Evolutionary conservation across 768 basidiomycete genomes (phyloP), one percentile per base, ranked within the genome.

Genomic region (Galerina sulciceps): DNA sequence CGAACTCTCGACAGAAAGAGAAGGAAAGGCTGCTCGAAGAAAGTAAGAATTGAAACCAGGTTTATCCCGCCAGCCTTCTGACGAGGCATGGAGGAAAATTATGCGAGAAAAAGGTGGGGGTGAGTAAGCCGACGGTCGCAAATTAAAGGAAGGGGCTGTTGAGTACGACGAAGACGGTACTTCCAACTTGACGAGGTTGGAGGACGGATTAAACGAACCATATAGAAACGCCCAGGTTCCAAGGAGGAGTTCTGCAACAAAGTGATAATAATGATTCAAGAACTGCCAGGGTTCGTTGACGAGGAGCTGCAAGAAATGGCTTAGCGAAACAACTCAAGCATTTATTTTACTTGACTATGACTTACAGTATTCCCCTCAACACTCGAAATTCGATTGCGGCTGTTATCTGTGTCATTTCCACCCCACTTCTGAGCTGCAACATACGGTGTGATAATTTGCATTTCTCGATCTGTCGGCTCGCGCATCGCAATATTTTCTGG

Each of bases 191-290:
- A 66, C 38, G 1, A 71, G 63, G 14, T 65, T 38, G 1, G 70
- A 67, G 40, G n/a, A 10, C 36, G 31, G 17, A 20, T 46, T 43
- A 13, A 72, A 82, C 3, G 86, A 79, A 36, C 87, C 87, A 44
- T 79, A 76, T 87, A 87, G 91, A 64, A 91, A 83, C 1, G 90
- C 83, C 82, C 90, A 91, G 5, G 83, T 74, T 31, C 92, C 93
- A 31, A 94, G 76, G 54, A 92, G 74, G 44, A 92, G 83, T 68
- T 95, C 93, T 0, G 89, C 93, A 26, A 89, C 89, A 59, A 92
- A 88, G 72, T 94, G 93, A 72, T 94, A 94, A 71, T 93, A 94
- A 69, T 94, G 93, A 45, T 79, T 75, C n/a, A 94, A 79, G 79
- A 94, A 90, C 66, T 92, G 90, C 2, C 69, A 54, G 0, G 91